Percentiles rank a stretch among this genome's conserved stretches.
Evolutionary conservation across 805 yeast species (phyloP).

Genomic region (Candida anglica): DNA sequence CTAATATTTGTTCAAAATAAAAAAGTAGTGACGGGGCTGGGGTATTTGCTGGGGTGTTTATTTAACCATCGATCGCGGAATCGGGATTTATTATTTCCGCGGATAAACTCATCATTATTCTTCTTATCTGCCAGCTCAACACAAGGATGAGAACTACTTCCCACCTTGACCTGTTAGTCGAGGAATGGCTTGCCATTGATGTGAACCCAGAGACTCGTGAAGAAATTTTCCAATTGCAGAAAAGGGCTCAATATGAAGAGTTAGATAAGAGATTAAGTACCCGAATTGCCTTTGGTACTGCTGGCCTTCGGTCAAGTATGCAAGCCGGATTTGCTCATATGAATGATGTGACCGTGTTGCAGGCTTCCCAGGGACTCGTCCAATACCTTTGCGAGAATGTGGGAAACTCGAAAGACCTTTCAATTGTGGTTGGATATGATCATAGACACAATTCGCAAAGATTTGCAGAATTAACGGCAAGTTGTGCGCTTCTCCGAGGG

Average conservation of each 20-base stretch:
- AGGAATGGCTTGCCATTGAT: conserved; percentile 35
- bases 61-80: no score
- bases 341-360: conserved; percentile 85
- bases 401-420: conserved; percentile 10
- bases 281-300: conserved; percentile 88
- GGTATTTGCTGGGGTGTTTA: no score
- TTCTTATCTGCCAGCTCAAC: no score
- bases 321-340: conserved; percentile 86
- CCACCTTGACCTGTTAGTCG: no score
- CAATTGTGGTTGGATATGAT: conserved; percentile 85
- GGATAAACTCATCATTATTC: no score
- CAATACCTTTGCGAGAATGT: conserved; percentile 30
- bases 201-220: conserved; percentile 44
- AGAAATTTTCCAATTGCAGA: conserved; percentile 49
- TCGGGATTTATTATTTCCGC: no score
- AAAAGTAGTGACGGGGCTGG: no score
- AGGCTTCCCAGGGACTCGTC: conserved; percentile 84
- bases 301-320: conserved; percentile 86
- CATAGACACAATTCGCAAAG: conserved; percentile 77
- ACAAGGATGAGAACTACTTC: no score
- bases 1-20: no score
- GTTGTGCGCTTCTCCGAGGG: conserved; percentile 66
- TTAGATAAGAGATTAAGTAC: conserved; percentile 48
- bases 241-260: conserved; percentile 31
- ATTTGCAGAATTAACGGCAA: conserved; percentile 77